Conservation (phyloP, 148 eudicot species). For the Dianthus caryophyllus region DNA sequence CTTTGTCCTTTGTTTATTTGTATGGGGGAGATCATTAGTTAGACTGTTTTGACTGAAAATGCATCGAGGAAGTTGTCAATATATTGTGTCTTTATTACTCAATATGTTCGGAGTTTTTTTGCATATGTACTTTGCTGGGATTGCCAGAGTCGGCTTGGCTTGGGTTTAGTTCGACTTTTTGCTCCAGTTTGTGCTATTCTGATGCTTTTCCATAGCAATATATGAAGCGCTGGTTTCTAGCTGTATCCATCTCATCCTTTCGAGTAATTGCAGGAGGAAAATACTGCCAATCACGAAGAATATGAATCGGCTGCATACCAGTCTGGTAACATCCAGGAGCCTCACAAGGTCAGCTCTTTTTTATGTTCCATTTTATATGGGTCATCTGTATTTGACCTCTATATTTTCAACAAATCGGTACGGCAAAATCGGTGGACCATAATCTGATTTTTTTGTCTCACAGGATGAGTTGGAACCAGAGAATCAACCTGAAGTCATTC, state of each 20-base stretch:
- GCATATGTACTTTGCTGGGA: not conserved
- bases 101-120: not conserved
- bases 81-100: not conserved
- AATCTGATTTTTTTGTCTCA: not conserved
- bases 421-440: not conserved
- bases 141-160: not conserved
- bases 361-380: not conserved
- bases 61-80: not conserved
- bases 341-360: conserved; percentile 39
- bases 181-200: not conserved
- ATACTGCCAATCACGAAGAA: conserved; percentile 36
- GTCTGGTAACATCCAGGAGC: conserved; percentile 41
- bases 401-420: not conserved
- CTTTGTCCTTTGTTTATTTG: not conserved
- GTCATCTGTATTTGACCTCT: not conserved
- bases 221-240: not conserved
- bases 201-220: not conserved
- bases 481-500: conserved; percentile 34
- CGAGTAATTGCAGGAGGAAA: conserved; percentile 39
- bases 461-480: conserved; percentile 46
- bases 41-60: not conserved
- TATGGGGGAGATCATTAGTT: not conserved
- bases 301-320: conserved; percentile 42
- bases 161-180: not conserved
- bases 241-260: not conserved